A percentile compares a stretch with the other conserved stretches of the same genome.
These are phyloP conservation scores for Alternaria longipes DNA, from an alignment of 2,329 filamentous ascomycete genomes.

Conservation along the genomic window DNA sequence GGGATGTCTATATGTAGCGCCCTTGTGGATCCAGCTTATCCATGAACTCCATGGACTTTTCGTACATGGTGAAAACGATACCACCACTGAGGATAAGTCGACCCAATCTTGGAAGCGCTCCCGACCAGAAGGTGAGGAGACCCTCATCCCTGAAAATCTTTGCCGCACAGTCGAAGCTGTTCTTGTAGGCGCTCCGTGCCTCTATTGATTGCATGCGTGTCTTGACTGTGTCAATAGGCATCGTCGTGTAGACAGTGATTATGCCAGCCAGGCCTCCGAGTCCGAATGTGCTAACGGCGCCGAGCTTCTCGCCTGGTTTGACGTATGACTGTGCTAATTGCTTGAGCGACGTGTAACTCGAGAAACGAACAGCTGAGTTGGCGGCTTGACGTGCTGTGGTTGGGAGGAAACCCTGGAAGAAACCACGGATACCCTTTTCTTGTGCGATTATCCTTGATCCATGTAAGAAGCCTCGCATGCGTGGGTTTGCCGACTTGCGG, in stretches of 20 bases:
- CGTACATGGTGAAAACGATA: constrained; percentile 97
- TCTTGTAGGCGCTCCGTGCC: constrained; percentile 81
- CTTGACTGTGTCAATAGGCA: constrained; percentile 91
- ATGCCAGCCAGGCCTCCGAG: constrained; percentile 89
- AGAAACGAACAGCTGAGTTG: constrained; percentile 91
- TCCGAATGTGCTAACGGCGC: constrained; percentile 84
- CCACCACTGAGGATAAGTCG: constrained; percentile 90
- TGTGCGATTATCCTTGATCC: constrained; percentile 86
- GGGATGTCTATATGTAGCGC: constrained; percentile 71
- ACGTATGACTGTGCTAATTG: constrained; percentile 93
- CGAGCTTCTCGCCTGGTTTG: constrained; percentile 92
- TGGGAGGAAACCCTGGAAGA: constrained; percentile 96
- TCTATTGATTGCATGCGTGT: constrained; percentile 97
- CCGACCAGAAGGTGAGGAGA: constrained; percentile 90
- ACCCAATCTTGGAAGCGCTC: constrained; percentile 84
- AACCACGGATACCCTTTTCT: constrained; percentile 87
- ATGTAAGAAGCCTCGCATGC: constrained; percentile 91
- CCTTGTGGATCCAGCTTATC: constrained; percentile 81
- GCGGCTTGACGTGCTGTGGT: constrained; percentile 94
- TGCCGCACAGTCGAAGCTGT: constrained; percentile 82
- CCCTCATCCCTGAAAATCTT: constrained; percentile 91
- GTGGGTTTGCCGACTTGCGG: constrained; percentile 82
- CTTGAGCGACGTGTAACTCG: constrained; percentile 87
- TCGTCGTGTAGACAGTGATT: constrained; percentile 81
- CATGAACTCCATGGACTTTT: constrained; percentile 93